These are phyloP conservation scores for Penicillium sp. DNA, from an alignment of 2,329 filamentous ascomycete genomes.

Conservation along the genomic window DNA sequence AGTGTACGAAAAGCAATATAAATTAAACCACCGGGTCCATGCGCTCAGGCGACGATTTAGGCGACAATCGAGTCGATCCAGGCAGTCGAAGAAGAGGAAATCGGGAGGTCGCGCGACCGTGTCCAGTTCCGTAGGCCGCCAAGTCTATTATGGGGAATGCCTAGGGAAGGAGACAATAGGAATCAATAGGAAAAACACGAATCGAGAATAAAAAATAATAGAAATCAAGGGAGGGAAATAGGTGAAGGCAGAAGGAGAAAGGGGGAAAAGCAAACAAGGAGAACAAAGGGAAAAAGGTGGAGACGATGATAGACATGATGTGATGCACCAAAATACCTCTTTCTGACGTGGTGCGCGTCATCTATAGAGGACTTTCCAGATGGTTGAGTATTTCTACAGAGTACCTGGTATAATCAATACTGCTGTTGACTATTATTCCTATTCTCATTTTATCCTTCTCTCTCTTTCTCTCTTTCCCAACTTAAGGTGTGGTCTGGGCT, in stretches of 20 bases:
- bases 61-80: too few relatives aligned
- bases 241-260: conserved; percentile 5
- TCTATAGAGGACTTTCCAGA: not conserved
- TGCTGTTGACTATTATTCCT: too few relatives aligned
- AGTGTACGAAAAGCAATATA: conserved; percentile 7
- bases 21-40: conserved; percentile 13
- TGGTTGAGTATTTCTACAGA: not conserved
- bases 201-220: conserved; percentile 21
- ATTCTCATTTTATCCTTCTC: too few relatives aligned
- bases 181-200: conserved; percentile 15
- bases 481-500: conserved; percentile 19
- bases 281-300: conserved; percentile 17
- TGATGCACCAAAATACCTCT: conserved; percentile 12
- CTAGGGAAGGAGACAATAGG: not conserved
- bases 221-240: conserved; percentile 7
- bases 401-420: too few relatives aligned
- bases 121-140: too few relatives aligned
- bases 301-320: conserved; percentile 15
- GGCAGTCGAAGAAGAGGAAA: too few relatives aligned
- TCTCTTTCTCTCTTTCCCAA: conserved; percentile 7
- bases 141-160: too few relatives aligned
- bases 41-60: conserved; percentile 2
- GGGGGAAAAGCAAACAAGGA: conserved; percentile 12
- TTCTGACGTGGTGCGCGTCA: conserved; percentile 10
- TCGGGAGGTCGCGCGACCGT: conserved; percentile 19